Percentiles rank a stretch among this genome's conserved stretches.
These are phyloP conservation scores for Conringia planisiliqua DNA, from an alignment of 345 rosid species.

Conservation along the genomic window DNA sequence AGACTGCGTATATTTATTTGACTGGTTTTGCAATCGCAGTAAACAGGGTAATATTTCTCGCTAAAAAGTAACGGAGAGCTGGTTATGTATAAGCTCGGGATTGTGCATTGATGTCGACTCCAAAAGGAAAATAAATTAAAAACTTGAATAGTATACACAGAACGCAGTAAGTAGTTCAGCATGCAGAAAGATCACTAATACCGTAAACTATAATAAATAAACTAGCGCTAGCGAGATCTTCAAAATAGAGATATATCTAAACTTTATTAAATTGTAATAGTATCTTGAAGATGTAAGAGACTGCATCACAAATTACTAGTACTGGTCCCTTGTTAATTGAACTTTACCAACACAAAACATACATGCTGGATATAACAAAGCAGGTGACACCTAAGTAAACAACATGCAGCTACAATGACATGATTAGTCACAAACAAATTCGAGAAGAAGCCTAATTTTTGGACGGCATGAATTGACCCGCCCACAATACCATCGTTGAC, in stretches of 20 bases:
- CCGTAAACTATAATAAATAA: not conserved
- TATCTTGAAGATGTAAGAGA: not conserved
- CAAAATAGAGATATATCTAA: not conserved
- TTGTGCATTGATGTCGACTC: not conserved
- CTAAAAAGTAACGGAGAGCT: not conserved
- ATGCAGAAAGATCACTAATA: not conserved
- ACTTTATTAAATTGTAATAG: not conserved
- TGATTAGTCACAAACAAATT: constrained; percentile 13
- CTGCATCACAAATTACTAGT: not conserved
- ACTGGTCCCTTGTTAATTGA: not conserved
- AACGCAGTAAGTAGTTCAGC: not conserved
- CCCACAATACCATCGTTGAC: constrained; percentile 9
- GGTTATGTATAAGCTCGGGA: not conserved
- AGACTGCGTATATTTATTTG: not conserved
- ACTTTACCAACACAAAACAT: constrained; percentile 1
- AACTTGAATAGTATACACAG: not conserved
- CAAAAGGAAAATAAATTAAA: not conserved
- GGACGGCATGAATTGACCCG: constrained; percentile 4
- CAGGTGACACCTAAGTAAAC: constrained; percentile 8
- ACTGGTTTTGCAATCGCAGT: not conserved
- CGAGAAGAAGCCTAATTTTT: not conserved
- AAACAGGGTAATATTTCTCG: not conserved
- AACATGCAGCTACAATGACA: constrained; percentile 15
- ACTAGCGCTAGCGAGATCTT: not conserved
- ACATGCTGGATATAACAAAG: constrained; percentile 9